Percentiles rank a stretch among this genome's conserved stretches.
These are phyloP conservation scores for Ramalina intermedia DNA, from an alignment of 495 filamentous ascomycete species.

Conservation along the genomic window DNA sequence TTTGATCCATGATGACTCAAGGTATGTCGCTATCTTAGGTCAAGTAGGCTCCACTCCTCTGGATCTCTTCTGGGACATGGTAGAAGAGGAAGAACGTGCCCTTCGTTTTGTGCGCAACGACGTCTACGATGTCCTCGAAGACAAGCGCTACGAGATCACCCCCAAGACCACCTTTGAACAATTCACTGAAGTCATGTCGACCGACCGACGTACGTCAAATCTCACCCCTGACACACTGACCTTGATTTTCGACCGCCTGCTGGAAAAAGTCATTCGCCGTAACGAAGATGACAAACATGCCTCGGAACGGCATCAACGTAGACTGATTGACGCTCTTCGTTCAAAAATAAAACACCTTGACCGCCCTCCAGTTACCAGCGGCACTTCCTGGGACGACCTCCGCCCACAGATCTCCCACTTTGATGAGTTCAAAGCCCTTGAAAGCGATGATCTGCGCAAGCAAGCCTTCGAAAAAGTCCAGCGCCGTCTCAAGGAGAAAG, in stretches of 20 bases:
- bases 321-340: conserved; percentile 70
- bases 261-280: conserved; percentile 62
- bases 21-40: conserved; percentile 74
- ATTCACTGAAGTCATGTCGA: conserved; percentile 60
- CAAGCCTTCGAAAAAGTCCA: conserved; percentile 87
- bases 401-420: conserved; percentile 61
- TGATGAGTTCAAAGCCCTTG: conserved; percentile 69
- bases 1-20: conserved; percentile 62
- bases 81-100: conserved; percentile 83
- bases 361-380: conserved; percentile 53
- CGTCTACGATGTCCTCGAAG: conserved; percentile 84
- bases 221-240: conserved; percentile 60
- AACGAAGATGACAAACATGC: conserved; percentile 74
- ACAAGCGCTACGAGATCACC: conserved; percentile 81
- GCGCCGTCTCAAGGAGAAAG: conserved; percentile 76
- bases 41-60: conserved; percentile 80
- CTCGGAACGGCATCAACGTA: conserved; percentile 72
- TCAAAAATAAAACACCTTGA: conserved; percentile 83
- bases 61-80: conserved; percentile 91
- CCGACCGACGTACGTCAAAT: conserved; percentile 72
- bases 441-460: conserved; percentile 66
- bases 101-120: conserved; percentile 70
- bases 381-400: conserved; percentile 78
- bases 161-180: conserved; percentile 76
- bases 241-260: conserved; percentile 73